Evolutionary conservation across 495 filamentous ascomycete species (phyloP), one percentile per base, ranked within the genome.

Genomic region (Oidiodendron maius): DNA sequence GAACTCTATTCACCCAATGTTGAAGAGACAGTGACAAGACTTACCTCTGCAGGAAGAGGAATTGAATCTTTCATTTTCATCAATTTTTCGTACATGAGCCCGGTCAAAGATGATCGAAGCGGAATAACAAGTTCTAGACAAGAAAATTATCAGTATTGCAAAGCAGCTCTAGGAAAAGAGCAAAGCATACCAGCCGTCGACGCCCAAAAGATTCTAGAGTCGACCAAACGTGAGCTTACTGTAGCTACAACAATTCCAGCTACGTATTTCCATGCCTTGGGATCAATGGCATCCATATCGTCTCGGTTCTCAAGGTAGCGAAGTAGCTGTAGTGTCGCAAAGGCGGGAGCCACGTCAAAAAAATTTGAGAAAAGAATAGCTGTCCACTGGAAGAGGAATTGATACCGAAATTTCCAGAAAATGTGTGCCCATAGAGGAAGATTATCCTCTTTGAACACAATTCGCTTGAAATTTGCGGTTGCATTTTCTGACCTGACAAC

Each of bases 21-120:
- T n/a, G n/a, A n/a, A n/a, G n/a, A n/a, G n/a, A n/a, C n/a, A n/a
- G n/a, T n/a, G n/a, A n/a, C n/a, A n/a, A n/a, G n/a, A n/a, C n/a
- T n/a, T n/a, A n/a, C n/a, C n/a, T n/a, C n/a, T n/a, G n/a, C n/a
- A n/a, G n/a, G n/a, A n/a, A n/a, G n/a, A n/a, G n/a, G n/a, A 15
- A 21, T 56, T 41, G 25, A 40, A 32, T 56, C 85, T 55, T 91
- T 94, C 30, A 80, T 75, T 18, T 81, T 78, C 78, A 88, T 83
- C 0, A 84, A 72, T 60, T 94, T 91, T 37, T 78, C 74, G 52
- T 89, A 91, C 13, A 91, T 73, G 21, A 88, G 64, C 0, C 84
- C 77, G 2, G 83, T 82, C 2, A 91, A 69, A 42, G 87, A 78
- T 15, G 77, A 71, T 20, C 82, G 78, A 17, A 90, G 70, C 2